These are phyloP conservation scores for Naganishia albida DNA, from an alignment of 1,284 basidiomycete genomes.

Conservation along the genomic window DNA sequence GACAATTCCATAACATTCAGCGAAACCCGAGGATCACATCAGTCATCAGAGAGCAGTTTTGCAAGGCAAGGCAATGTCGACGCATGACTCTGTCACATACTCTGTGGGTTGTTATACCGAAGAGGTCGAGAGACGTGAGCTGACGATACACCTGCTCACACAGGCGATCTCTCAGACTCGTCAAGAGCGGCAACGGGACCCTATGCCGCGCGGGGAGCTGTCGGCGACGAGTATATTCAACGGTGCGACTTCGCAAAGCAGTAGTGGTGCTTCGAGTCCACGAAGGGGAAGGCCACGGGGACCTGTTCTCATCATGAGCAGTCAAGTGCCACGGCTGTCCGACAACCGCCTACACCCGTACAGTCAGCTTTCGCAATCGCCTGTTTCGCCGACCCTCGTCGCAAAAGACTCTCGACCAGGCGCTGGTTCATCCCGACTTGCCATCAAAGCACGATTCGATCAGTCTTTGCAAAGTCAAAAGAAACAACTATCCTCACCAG, in stretches of 20 bases:
- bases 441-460: background rate
- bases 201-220: slow-evolving; percentile 11
- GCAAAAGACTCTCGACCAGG: background rate
- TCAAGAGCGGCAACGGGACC: background rate
- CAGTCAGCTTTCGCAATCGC: slow-evolving; percentile 25
- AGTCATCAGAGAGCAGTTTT: background rate
- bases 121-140: background rate
- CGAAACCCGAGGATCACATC: too few species aligned
- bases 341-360: slow-evolving; percentile 20
- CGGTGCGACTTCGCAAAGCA: background rate
- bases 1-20: too few species aligned
- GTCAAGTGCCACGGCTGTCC: slow-evolving; percentile 12
- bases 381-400: slow-evolving; percentile 8
- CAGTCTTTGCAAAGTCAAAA: background rate
- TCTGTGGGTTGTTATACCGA: too few species aligned
- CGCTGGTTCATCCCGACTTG: background rate
- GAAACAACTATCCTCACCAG: background rate
- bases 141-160: background rate
- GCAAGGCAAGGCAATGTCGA: background rate
- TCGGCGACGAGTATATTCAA: background rate
- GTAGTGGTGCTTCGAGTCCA: slow-evolving; percentile 15
- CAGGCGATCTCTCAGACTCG: background rate
- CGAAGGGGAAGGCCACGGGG: slow-evolving; percentile 22
- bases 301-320: slow-evolving; percentile 27
- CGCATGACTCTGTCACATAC: background rate